Evolutionary conservation across 2,329 filamentous ascomycete genomes (phyloP), one percentile per base, ranked within the genome.

Genomic region (Trichoderma pleuroti): DNA sequence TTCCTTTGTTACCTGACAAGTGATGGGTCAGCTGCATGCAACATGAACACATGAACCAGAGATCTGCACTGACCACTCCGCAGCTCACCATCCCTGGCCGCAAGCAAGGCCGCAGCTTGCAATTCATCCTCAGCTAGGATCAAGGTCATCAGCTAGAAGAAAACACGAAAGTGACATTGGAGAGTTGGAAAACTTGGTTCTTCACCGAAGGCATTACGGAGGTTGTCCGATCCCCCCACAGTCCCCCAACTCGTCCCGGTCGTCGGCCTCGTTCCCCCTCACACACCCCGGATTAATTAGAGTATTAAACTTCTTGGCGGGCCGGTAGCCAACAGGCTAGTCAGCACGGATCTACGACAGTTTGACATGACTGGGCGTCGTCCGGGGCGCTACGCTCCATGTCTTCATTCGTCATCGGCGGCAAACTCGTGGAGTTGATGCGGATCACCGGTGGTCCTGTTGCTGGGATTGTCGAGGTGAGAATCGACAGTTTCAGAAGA

Each of bases 221-320:
- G 39, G 56, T 60, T 68, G 66, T 52, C 66, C 66, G 66, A 61
- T n/a, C 34, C 63, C 65, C 65, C 65, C 64, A 32, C 65, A 32
- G 24, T 68, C 66, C 60, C 60, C 54, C 65, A 60, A 68, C 26
- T 18, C 16, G 10, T 30, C 28, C 46, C 32, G n/a, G 14, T 7
- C 12, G 14, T n/a, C 63, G 49, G 39, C n/a, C 32, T 26, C 28
- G n/a, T 60, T 49, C 64, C 65, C 66, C 66, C 61, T 54, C 59
- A 36, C 39, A 28, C 4, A 36, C 66, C 66, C 66, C 66, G 24
- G 39, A 68, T 61, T 52, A 28, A 61, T 21, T 68, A 68, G 56
- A 61, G 39, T 26, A 36, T 56, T 68, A 68, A 14, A 60, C 56
- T 68, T 59, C 66, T 68, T 68, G 66, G 66, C 66, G 56, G 64